Evolutionary conservation across 176 grass and related monocot genomes (phyloP).

Genomic region (Luzula sylvatica): DNA sequence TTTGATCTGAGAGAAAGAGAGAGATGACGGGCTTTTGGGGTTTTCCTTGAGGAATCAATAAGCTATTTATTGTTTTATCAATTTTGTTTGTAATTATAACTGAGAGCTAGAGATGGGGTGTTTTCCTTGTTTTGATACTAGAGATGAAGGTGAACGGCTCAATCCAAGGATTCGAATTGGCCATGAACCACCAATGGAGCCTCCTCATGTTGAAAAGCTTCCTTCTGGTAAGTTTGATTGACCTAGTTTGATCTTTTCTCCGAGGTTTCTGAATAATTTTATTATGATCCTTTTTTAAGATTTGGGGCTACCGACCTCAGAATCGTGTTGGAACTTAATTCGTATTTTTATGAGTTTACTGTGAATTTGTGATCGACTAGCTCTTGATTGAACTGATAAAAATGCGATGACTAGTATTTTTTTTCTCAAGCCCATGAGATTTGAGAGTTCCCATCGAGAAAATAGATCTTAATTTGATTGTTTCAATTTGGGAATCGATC

Average conservation of each 20-base stretch:
- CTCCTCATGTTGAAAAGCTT: constrained; percentile 56
- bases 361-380: too few relatives aligned
- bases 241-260: not conserved
- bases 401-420: too few relatives aligned
- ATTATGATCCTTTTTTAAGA: too few relatives aligned
- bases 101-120: constrained; percentile 47
- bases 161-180: constrained; percentile 40
- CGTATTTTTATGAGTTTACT: too few relatives aligned
- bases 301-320: too few relatives aligned
- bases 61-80: not conserved
- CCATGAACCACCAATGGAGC: constrained; percentile 53
- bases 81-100: constrained; percentile 8
- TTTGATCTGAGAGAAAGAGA: not conserved
- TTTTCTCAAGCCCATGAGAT: too few relatives aligned
- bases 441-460: too few relatives aligned
- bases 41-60: not conserved
- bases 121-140: constrained; percentile 68
- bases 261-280: not conserved
- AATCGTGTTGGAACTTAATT: too few relatives aligned
- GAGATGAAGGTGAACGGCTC: constrained; percentile 45
- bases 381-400: too few relatives aligned
- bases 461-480: too few relatives aligned
- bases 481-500: too few relatives aligned
- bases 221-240: constrained; percentile 31
- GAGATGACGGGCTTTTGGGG: constrained; percentile 1